Conservation (phyloP, 331 rosid genomes). For the Prunus yedoensis region DNA sequence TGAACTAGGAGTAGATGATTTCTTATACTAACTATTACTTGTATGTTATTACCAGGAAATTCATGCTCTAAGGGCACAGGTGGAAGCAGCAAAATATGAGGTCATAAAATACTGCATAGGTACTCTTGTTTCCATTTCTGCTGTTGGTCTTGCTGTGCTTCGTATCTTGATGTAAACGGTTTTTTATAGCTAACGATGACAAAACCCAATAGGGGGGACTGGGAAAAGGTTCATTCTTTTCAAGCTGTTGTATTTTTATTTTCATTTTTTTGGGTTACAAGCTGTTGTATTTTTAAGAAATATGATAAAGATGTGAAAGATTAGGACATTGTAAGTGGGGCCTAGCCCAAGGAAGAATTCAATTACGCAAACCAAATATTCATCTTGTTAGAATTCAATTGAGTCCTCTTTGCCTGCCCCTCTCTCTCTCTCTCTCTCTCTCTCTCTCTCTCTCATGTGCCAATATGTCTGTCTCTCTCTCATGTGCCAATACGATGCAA, state of each 20-base stretch:
- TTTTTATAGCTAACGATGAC: conserved; percentile 20
- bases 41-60: conserved; percentile 58
- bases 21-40: conserved; percentile 2
- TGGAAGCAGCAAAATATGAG: conserved; percentile 95
- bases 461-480: no score
- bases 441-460: no score
- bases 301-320: conserved; percentile 3
- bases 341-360: conserved; percentile 14
- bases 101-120: conserved; percentile 97
- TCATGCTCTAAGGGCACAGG: conserved; percentile 75
- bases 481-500: no score
- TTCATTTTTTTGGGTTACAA: no score
- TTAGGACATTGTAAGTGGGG: conserved; percentile 18
- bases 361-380: background rate
- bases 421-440: no score
- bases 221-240: conserved; percentile 18
- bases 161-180: conserved; percentile 73
- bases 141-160: conserved; percentile 91
- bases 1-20: background rate
- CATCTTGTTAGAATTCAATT: background rate
- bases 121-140: conserved; percentile 92
- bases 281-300: conserved; percentile 1
- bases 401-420: no score
- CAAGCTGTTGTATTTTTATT: conserved; percentile 22
- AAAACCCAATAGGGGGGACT: conserved; percentile 13